Base-by-base conservation (phyloP, 2,329 filamentous ascomycete genomes). In the Lecanosticta acicola region DNA sequence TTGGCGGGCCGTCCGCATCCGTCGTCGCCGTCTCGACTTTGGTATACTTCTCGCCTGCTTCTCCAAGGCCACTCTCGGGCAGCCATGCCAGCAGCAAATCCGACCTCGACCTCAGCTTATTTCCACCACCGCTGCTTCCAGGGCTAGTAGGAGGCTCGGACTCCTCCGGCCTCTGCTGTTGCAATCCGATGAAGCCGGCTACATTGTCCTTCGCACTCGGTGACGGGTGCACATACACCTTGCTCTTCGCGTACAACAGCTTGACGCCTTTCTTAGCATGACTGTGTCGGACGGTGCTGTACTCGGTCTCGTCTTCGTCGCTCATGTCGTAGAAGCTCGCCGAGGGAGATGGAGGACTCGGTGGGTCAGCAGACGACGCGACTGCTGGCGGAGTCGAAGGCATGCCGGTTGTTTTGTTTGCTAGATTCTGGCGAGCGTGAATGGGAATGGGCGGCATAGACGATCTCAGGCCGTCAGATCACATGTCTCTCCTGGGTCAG, bases 211-310 rank as follows among this genome's bases (percentile, higher is more conserved):
- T 95, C 46, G 90, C 79, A 0, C 88, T 94, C 1, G 91, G 85
- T 1, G 89, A 89, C 1, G 93, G 93, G 66, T 98, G 93, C 35
- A 98, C 84, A 65, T 97, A 98, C 65, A 98, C 93, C 77, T 97
- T 98, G 83, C 89, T 96, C 72, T 98, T 98, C 16, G 89, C 91
- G 61, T 85, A 96, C 11, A 98, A 75, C 24, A 98, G 74, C 70
- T 97, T 98, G 37, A 98, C 93, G 1, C 91, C 93, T 55, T 80
- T 80, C 13, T 35, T 41, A 3, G 26, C 50, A 34, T 79, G 80
- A 3, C 81, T 79, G 62, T 94, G 87, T 3, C 87, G 85, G 61
- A 98, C 88, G 14, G 89, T 97, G 66, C 94, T 87, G 71, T 98
- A 98, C 36, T 87, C 93, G 57, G 85, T 86, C 69, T 97, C 93